phyloP scores from a whole-genome alignment of 139 green algal species.

The Chlorella sp. region DNA sequence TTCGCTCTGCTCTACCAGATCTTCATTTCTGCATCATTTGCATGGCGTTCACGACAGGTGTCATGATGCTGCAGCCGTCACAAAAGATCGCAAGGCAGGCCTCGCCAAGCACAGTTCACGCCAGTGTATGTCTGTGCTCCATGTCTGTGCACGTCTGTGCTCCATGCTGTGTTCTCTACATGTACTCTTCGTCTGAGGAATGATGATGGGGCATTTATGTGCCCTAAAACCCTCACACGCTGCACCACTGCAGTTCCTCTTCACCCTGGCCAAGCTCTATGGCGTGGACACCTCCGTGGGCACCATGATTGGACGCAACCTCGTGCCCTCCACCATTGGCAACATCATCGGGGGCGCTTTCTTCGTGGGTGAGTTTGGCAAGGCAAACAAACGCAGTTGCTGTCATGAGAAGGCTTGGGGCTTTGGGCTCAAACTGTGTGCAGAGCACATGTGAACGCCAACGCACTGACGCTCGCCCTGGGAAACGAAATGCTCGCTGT shows the following conservation, averaged over 20 bases:
- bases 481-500: neutral
- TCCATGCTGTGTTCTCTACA: too few relatives aligned
- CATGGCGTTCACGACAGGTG: neutral
- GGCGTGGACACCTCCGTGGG: conserved; percentile 20
- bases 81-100: neutral
- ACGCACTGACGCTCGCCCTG: neutral
- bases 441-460: neutral
- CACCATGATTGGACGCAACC: conserved; percentile 28
- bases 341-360: conserved; percentile 10
- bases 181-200: too few relatives aligned
- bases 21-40: neutral
- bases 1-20: neutral
- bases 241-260: conserved; percentile 39
- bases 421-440: neutral
- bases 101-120: neutral
- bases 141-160: neutral
- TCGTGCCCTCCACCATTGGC: conserved; percentile 32
- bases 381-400: neutral
- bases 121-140: neutral
- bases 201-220: too few relatives aligned
- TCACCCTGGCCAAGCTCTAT: conserved; percentile 28
- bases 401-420: neutral
- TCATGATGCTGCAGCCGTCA: neutral
- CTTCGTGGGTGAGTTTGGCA: neutral
- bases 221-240: too few relatives aligned